Evolutionary conservation across 345 rosid genomes (phyloP).

Genomic region (Camelina neglecta): DNA sequence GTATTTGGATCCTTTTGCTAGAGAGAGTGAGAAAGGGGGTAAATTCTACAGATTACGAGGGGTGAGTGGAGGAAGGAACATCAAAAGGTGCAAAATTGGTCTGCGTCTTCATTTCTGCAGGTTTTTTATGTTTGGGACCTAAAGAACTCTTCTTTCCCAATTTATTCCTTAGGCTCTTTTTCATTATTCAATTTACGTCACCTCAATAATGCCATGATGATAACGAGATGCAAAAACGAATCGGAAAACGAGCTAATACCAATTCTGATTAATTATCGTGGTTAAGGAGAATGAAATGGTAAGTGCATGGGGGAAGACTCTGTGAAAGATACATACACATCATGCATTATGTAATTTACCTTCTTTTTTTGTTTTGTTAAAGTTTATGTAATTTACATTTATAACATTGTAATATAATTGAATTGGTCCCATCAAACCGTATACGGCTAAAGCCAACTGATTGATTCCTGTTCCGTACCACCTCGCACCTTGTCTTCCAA

Average conservation of each 20-base stretch:
- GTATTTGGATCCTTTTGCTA: background rate
- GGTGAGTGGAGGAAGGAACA: conserved; percentile 38
- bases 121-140: conserved; percentile 26
- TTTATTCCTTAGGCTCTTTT: conserved; percentile 20
- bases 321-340: background rate
- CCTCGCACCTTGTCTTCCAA: conserved; percentile 23
- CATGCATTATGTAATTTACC: background rate
- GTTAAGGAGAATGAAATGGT: background rate
- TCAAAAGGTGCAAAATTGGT: conserved; percentile 26
- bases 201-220: conserved; percentile 26
- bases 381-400: background rate
- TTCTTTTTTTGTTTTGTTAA: no score
- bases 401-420: background rate
- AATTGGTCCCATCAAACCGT: conserved; percentile 4
- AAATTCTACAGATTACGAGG: conserved; percentile 16
- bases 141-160: conserved; percentile 18
- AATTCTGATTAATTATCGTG: background rate
- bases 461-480: conserved; percentile 5
- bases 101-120: conserved; percentile 31
- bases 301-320: conserved; percentile 12
- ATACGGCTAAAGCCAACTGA: conserved; percentile 1
- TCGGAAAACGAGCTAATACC: background rate
- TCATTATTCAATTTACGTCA: conserved; percentile 32
- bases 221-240: conserved; percentile 20
- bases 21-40: background rate